phyloP scores from a whole-genome alignment of 2,329 filamentous ascomycete genomes.

The Fusarium dimerum region DNA sequence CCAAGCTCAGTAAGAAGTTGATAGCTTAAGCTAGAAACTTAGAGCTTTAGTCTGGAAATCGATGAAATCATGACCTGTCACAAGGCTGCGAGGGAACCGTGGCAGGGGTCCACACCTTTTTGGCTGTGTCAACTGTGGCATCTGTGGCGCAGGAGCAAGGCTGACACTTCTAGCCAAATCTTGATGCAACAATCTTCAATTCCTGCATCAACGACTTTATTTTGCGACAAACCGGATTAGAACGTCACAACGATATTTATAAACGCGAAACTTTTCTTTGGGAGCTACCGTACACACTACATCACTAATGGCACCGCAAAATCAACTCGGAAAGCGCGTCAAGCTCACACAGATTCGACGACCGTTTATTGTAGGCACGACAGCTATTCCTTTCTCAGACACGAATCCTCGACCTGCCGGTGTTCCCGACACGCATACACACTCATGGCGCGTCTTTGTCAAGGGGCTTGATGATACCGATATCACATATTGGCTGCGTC shows the following conservation, averaged over 20 bases:
- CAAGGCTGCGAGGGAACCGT: conserved; percentile 21
- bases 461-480: conserved; percentile 86
- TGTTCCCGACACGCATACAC: conserved; percentile 88
- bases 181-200: not conserved
- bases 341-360: conserved; percentile 66
- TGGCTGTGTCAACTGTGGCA: conserved; percentile 15
- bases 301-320: conserved; percentile 57
- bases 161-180: conserved; percentile 4
- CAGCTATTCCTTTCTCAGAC: conserved; percentile 77
- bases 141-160: conserved; percentile 17
- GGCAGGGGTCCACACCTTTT: conserved; percentile 13
- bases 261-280: too few relatives aligned
- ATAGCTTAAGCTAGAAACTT: not conserved
- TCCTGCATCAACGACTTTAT: not conserved
- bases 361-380: conserved; percentile 74
- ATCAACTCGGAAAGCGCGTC: conserved; percentile 61
- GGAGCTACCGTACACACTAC: not conserved
- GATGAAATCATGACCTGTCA: conserved; percentile 30
- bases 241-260: not conserved
- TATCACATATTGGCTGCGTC: conserved; percentile 92
- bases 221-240: not conserved
- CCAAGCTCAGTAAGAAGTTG: not conserved
- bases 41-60: conserved; percentile 17
- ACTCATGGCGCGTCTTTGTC: conserved; percentile 95
- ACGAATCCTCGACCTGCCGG: conserved; percentile 75